Base-by-base conservation (phyloP, 2,329 filamentous ascomycete species). In the Cryoendolithus antarcticus region DNA sequence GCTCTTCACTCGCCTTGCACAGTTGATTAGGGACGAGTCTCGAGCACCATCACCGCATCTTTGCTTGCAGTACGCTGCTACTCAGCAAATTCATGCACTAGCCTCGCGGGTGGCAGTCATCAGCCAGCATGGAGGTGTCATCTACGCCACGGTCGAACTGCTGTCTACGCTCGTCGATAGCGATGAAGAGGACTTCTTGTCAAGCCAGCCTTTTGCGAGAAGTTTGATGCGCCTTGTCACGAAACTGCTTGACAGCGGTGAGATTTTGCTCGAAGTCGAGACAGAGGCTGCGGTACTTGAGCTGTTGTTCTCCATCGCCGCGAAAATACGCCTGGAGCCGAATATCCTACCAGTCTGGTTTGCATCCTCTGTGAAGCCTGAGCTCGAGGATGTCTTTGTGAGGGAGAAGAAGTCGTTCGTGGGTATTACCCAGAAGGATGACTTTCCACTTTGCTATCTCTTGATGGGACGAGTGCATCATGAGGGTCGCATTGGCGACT, bases 401-500 rank as follows among this genome's bases (percentile, higher is more conserved):
- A 50, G 70, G 29, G 68, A 70, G 39, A 71, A 74, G 44, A 72
- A 81, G 38, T 77, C 76, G 47, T 93, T 94, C 58, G 82, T 83
- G 1, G 88, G 86, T 3, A 76, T 81, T 36, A 91, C 84, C 4
- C 82, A 93, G 55, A 71, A 86, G 58, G 83, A 86, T 48, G 89
- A 96, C 55, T 98, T 98, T 49, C 91, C 91, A 1, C 65, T 98
- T 1, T 96, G 95, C 63, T 96, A 96, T 58, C 74, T 96, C 32
- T 69, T 98, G 48, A 84, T 98, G 57, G 88, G 98, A 58, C 93
- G 94, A 57, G 93, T 98, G 38, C 89, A 98, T 55, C 82, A 93
- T 49, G 89, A 95, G 56, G 91, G 91, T 32, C 80, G 89, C 40
- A 82, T 93, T n/a, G 91, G 91, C 9, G 91, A 98, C 61, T 98